Evolutionary conservation across 192 early-diverging fungal species (phyloP), one percentile per base, ranked within the genome.

Genomic region (Mortierella claussenii): DNA sequence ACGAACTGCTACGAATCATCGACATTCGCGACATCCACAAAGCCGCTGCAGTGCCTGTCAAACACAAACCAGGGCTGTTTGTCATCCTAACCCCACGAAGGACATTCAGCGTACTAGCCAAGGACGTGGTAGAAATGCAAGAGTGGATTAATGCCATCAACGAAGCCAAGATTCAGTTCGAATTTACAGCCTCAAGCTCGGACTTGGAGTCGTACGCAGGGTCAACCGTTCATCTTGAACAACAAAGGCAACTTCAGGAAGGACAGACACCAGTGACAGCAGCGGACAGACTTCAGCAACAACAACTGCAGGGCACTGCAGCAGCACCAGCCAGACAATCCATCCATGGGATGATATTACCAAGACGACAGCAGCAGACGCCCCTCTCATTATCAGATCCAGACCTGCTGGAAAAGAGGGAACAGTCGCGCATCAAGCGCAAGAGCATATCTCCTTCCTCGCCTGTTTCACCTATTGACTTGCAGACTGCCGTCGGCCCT

Each of bases 1-100:
- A 95, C 78, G 88, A 93, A 79, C 74, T 93, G 8, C 64, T 93
- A 11, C 83, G 88, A 48, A 88, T 92, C 60, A 87, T 93, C 51
- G 86, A 90, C 56, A 68, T 93, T 46, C 73, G 86, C 21, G 89
- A 90, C 52, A 68, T 95, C 26, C 87, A 90, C 60, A 79, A 87
- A 33, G 85, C 91, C 18, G 89, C 89, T 1, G 89, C 90, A 55
- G 89, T 93, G 10, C 84, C 88, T 26, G 63, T 88, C 2, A 89
- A 93, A 33, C 82, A 88, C 68, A 87, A 88, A 43, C 27, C 64
- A 15, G 82, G 87, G 60, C 91, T 92, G 3, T 91, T 95, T 80
- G 86, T 89, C 15, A 79, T 95, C 48, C 84, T 92, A 9, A 94
- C 92, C 1, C 86, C 87, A 1, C 85, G 89, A 53, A 76, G 92